Conservation (phyloP, 192 early-diverging fungal genomes). For the Backusella liffmaniae region DNA sequence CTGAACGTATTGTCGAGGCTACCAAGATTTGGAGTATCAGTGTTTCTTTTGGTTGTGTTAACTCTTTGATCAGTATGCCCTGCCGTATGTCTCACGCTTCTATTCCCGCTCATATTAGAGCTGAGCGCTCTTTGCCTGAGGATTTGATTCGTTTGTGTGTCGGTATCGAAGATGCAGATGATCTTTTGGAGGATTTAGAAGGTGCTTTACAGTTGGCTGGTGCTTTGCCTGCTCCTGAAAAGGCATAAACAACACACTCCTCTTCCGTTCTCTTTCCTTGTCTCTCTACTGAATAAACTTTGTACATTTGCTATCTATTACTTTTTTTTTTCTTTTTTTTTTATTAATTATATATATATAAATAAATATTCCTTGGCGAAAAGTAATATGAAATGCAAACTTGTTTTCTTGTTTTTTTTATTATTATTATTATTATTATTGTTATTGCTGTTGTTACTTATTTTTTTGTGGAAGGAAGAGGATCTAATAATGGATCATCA, state of each 20-base stretch:
- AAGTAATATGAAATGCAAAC: conserved; percentile 5
- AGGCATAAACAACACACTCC: background rate
- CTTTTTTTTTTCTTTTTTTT: no score
- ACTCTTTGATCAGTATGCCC: conserved; percentile 97
- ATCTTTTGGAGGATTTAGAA: conserved; percentile 87
- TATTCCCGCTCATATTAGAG: conserved; percentile 88
- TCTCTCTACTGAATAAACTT: background rate
- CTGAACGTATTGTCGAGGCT: conserved; percentile 80
- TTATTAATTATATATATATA: background rate
- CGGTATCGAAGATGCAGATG: conserved; percentile 93
- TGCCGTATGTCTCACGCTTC: conserved; percentile 97
- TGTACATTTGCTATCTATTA: no score
- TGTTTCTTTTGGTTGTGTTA: conserved; percentile 98
- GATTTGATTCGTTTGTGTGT: conserved; percentile 96
- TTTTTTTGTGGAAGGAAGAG: background rate
- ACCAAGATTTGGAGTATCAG: conserved; percentile 87
- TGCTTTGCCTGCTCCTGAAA: conserved; percentile 14
- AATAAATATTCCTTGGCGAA: background rate
- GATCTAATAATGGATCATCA: conserved; percentile 5
- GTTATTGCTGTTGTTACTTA: background rate
- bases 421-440: background rate
- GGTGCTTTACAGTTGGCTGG: conserved; percentile 53
- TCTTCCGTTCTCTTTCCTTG: background rate
- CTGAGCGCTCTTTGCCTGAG: conserved; percentile 88
- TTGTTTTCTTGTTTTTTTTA: background rate